Percentiles rank a stretch among this genome's conserved stretches.
Evolutionary conservation across 768 basidiomycete genomes (phyloP).

Genomic region (Suillus alpinus): DNA sequence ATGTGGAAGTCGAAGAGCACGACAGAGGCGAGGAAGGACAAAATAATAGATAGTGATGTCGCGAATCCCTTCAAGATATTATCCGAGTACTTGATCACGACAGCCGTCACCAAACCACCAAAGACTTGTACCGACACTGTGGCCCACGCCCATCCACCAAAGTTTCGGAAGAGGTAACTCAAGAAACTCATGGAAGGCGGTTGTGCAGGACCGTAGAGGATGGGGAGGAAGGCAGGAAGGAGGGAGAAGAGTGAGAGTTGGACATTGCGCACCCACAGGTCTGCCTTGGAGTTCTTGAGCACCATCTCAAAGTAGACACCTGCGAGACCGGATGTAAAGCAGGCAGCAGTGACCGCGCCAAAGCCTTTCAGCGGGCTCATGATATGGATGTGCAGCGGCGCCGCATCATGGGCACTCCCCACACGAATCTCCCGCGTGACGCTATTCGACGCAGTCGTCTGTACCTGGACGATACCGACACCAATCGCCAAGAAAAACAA

Average conservation of each 20-base stretch:
- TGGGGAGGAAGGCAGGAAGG: constrained; percentile 81
- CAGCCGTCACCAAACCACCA: constrained; percentile 89
- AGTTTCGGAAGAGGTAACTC: constrained; percentile 72
- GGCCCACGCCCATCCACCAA: constrained; percentile 93
- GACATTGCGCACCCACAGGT: constrained; percentile 89
- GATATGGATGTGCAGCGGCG: constrained; percentile 56
- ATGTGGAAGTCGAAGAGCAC: constrained; percentile 88
- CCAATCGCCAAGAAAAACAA: constrained; percentile 88
- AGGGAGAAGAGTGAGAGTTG: constrained; percentile 89
- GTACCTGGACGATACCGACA: constrained; percentile 93
- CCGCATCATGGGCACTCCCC: constrained; percentile 68
- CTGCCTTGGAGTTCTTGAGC: constrained; percentile 77
- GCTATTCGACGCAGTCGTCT: constrained; percentile 47
- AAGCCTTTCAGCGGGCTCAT: constrained; percentile 86
- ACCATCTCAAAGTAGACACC: constrained; percentile 96
- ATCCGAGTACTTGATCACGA: constrained; percentile 97
- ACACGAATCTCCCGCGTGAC: constrained; percentile 40
- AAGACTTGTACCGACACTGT: constrained; percentile 88
- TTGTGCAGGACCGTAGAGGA: constrained; percentile 54
- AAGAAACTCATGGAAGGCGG: constrained; percentile 49
- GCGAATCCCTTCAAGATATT: constrained; percentile 98
- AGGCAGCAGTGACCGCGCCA: constrained; percentile 78
- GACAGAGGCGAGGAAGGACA: constrained; percentile 93
- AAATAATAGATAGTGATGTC: constrained; percentile 87
- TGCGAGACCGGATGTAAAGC: constrained; percentile 86